Evolutionary conservation across 768 basidiomycete genomes (phyloP), one percentile per base, ranked within the genome.

Genomic region (Mycena galericulata): DNA sequence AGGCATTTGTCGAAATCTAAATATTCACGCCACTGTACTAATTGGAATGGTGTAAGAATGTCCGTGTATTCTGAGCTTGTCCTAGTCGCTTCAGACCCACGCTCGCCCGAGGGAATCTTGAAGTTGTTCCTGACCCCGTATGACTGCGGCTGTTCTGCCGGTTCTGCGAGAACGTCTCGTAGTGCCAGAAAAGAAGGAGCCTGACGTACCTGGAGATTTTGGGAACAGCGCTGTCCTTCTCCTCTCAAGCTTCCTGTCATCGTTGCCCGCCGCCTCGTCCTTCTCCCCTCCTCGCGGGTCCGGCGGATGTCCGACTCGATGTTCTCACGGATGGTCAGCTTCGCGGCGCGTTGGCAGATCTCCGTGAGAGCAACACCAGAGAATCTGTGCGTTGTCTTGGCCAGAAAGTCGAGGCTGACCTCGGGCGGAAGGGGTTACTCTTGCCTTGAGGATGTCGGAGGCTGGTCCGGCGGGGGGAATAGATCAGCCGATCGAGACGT

Each of bases 331-430:
- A n/a, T n/a, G n/a, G n/a, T n/a, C n/a, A n/a, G n/a, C n/a, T n/a
- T n/a, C n/a, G n/a, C n/a, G n/a, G n/a, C n/a, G n/a, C n/a, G n/a
- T n/a, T n/a, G n/a, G n/a, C n/a, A n/a, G n/a, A n/a, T n/a, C 80
- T 99, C 98, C 20, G 97, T 97, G 72, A 99, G 84, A 89, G 99
- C 98, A 64, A 98, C 98, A 90, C 97, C 98, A 76, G 97, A 98
- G 90, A 92, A 99, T 15, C 20, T 97, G 75, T 98, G 95, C 18
- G 97, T 97, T 79, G 85, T 88, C 89, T 92, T 97, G 62, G 97
- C 88, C 69, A 99, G 86, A 91, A 90, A 98, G 22, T 27, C 30
- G 50, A 99, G 89, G 78, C 98, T 89, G 72, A 99, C 96, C 1
- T 91, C 89, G 18, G 86, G 81, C 22, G 94, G 56, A 99, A 82